Conservation (phyloP, 345 rosid genomes). For the Geranium brycei region DNA sequence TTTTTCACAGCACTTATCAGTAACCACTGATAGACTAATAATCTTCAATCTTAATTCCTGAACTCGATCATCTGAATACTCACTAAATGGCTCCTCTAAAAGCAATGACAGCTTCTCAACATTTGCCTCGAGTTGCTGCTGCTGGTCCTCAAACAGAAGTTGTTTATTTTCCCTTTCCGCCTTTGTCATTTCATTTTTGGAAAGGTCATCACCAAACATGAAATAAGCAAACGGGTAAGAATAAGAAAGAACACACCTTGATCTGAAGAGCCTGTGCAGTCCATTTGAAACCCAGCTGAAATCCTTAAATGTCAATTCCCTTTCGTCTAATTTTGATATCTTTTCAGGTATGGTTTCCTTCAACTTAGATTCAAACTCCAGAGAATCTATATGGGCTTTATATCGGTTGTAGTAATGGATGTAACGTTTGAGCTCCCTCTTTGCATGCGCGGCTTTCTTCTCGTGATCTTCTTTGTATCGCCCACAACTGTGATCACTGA, state of each 20-base stretch:
- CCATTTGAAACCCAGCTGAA: constrained; percentile 75
- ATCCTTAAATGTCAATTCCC: constrained; percentile 52
- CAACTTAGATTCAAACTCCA: constrained; percentile 64
- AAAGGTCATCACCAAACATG: constrained; percentile 89
- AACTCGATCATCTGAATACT: constrained; percentile 46
- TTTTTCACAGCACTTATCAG: constrained; percentile 47
- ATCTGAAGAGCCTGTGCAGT: constrained; percentile 57
- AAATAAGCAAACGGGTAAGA: constrained; percentile 85
- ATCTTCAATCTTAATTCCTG: constrained; percentile 63
- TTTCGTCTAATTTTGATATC: constrained; percentile 45
- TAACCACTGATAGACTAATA: constrained; percentile 41
- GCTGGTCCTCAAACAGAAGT: constrained; percentile 87
- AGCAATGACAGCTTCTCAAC: constrained; percentile 82
- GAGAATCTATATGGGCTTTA: constrained; percentile 73
- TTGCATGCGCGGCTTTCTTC: constrained; percentile 50
- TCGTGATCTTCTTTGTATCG: constrained; percentile 59
- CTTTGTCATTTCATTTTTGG: constrained; percentile 58
- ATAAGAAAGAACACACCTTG: constrained; percentile 68
- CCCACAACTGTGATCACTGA: constrained; percentile 80
- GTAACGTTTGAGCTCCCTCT: constrained; percentile 66
- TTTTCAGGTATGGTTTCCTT: constrained; percentile 44
- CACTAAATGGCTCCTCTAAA: constrained; percentile 74
- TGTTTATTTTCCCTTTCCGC: constrained; percentile 59
- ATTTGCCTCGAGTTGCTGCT: constrained; percentile 82
- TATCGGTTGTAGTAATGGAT: constrained; percentile 73